phyloP scores from a whole-genome alignment of 257 asterid species.

The Euphrasia confusa region DNA sequence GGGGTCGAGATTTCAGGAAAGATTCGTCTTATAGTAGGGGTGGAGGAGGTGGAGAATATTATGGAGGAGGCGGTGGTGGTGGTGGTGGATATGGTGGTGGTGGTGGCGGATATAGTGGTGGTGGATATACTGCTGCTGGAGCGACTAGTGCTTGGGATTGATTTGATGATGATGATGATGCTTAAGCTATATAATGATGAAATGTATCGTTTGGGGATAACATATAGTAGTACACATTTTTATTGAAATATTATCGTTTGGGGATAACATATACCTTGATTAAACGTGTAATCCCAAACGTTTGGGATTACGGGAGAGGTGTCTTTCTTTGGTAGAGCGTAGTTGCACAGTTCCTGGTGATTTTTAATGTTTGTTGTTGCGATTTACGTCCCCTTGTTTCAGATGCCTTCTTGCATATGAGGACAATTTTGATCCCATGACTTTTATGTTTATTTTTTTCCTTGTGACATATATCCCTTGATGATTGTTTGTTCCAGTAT shows the following conservation, averaged over 20 bases:
- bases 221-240: constrained; percentile 17
- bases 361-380: constrained; percentile 7
- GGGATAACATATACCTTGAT: neutral
- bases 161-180: neutral
- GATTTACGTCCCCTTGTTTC: too few relatives aligned
- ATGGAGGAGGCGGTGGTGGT: constrained; percentile 37
- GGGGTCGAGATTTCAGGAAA: constrained; percentile 73
- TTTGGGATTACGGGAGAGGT: constrained; percentile 30
- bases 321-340: constrained; percentile 21
- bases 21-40: constrained; percentile 47
- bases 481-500: too few relatives aligned
- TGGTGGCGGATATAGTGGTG: constrained; percentile 29
- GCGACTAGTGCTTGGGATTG: constrained; percentile 67
- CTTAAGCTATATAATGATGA: constrained; percentile 9
- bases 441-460: too few relatives aligned
- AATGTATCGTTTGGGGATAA: constrained; percentile 15
- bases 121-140: constrained; percentile 43
- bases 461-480: too few relatives aligned
- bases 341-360: constrained; percentile 15
- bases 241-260: neutral
- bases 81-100: constrained; percentile 40
- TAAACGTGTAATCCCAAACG: constrained; percentile 18
- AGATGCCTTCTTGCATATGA: too few relatives aligned
- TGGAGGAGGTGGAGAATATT: constrained; percentile 36
- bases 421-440: too few relatives aligned